A percentile compares a stretch with the other conserved stretches of the same genome.
phyloP scores from a whole-genome alignment of 306 rosid genomes.

The Dicorynia guianensis region DNA sequence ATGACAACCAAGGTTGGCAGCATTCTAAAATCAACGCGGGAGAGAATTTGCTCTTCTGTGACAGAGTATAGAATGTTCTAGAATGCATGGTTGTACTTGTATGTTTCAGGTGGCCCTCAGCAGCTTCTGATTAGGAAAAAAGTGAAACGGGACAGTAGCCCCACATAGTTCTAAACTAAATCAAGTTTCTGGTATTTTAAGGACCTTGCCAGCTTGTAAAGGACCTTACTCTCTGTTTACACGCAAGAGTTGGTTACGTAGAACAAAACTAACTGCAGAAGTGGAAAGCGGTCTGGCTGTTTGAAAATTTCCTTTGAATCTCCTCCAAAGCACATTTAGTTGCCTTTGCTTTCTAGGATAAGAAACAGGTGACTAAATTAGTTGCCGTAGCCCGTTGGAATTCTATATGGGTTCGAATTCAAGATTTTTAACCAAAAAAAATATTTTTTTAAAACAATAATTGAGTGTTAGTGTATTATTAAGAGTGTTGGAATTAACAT shows the following conservation, averaged over 20 bases:
- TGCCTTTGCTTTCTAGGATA: too few relatives aligned
- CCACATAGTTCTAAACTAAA: slow-evolving; percentile 30
- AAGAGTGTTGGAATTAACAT: too few relatives aligned
- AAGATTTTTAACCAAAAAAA: too few relatives aligned
- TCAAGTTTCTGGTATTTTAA: slow-evolving; percentile 24
- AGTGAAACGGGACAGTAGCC: background rate
- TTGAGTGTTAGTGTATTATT: too few relatives aligned
- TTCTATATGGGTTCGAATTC: too few relatives aligned
- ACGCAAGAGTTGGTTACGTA: background rate
- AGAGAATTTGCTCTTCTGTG: slow-evolving; percentile 19
- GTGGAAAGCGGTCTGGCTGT: background rate
- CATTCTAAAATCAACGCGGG: slow-evolving; percentile 30
- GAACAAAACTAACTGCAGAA: background rate
- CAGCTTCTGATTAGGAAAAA: background rate
- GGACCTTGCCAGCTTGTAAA: slow-evolving; percentile 10
- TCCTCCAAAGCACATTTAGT: too few relatives aligned
- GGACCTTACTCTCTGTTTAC: slow-evolving; percentile 19
- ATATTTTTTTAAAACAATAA: too few relatives aligned
- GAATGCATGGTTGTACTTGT: slow-evolving; percentile 38
- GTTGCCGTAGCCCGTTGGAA: too few relatives aligned
- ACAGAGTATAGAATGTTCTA: slow-evolving; percentile 35
- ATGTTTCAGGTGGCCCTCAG: slow-evolving; percentile 41
- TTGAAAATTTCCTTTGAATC: too few relatives aligned
- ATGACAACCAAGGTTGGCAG: slow-evolving; percentile 45
- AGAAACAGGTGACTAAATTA: too few relatives aligned